phyloP scores from a whole-genome alignment of 1,284 basidiomycete genomes.

The Rhodotorula glutinis region DNA sequence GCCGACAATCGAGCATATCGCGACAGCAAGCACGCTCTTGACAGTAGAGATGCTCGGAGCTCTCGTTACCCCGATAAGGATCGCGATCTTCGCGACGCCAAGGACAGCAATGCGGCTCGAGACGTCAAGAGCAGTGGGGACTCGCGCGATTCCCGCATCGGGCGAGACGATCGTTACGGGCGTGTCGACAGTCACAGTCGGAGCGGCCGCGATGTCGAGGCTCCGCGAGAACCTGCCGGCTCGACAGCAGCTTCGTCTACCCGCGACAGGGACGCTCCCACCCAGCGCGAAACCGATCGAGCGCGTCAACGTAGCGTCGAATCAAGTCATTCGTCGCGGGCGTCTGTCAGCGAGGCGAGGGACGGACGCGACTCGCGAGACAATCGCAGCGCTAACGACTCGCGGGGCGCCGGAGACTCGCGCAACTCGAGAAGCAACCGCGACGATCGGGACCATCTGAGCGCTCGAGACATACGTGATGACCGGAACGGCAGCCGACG shows the following conservation, averaged over 20 bases:
- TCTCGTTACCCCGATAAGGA: too few relatives aligned
- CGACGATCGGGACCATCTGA: too few relatives aligned
- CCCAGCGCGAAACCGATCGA: slow-evolving; percentile 6
- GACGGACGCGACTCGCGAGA: not conserved
- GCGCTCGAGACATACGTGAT: not conserved
- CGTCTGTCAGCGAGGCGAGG: not conserved
- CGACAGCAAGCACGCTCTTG: too few relatives aligned
- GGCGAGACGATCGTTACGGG: not conserved
- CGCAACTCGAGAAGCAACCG: not conserved
- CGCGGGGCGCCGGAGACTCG: not conserved
- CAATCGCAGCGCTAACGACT: not conserved
- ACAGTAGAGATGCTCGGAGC: too few relatives aligned
- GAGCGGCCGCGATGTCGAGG: not conserved
- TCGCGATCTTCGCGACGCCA: not conserved
- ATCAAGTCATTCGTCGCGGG: slow-evolving; percentile 12
- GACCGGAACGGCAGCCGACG: not conserved
- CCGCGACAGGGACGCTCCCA: slow-evolving; percentile 1
- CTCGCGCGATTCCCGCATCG: not conserved
- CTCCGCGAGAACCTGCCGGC: slow-evolving; percentile 1
- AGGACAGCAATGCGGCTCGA: too few relatives aligned
- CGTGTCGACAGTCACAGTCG: too few relatives aligned
- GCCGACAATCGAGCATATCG: too few relatives aligned
- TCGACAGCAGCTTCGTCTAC: too few relatives aligned
- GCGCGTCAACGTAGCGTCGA: slow-evolving; percentile 17
- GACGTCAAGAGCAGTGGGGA: not conserved